These are phyloP conservation scores for Macrocybe sp. DNA, from an alignment of 1,284 basidiomycete species.

Conservation along the genomic window DNA sequence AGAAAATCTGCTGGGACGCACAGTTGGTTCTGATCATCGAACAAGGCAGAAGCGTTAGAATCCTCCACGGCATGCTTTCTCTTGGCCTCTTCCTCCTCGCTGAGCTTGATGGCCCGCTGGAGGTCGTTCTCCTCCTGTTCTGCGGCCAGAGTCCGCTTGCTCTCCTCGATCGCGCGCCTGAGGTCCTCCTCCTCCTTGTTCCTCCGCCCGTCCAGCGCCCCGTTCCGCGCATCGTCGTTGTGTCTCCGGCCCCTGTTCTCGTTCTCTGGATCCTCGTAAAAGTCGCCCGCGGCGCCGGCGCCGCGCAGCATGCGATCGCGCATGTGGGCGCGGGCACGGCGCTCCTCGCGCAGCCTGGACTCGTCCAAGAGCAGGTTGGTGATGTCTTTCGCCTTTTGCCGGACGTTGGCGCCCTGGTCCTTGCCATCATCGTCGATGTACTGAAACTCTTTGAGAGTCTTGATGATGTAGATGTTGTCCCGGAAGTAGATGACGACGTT, in stretches of 20 bases:
- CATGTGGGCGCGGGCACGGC: slow-evolving; percentile 85
- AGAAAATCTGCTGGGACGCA: slow-evolving; percentile 26
- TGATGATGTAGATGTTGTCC: slow-evolving; percentile 97
- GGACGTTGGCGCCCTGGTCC: slow-evolving; percentile 97
- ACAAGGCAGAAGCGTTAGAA: slow-evolving; percentile 72
- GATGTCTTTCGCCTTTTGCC: slow-evolving; percentile 99
- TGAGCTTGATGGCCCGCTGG: slow-evolving; percentile 72
- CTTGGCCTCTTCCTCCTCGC: slow-evolving; percentile 83
- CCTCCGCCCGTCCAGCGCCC: slow-evolving; percentile 34
- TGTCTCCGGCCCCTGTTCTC: slow-evolving; percentile 44
- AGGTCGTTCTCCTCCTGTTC: slow-evolving; percentile 87
- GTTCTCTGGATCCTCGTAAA: slow-evolving; percentile 36
- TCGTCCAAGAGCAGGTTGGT: slow-evolving; percentile 95
- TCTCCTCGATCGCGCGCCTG: slow-evolving; percentile 80
- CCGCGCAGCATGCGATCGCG: slow-evolving; percentile 88
- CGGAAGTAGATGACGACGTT: slow-evolving; percentile 99
- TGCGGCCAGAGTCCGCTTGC: slow-evolving; percentile 72
- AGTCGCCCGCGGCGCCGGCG: slow-evolving; percentile 38
- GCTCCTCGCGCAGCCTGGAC: slow-evolving; percentile 79
- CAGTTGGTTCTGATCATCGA: slow-evolving; percentile 82
- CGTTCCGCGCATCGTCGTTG: slow-evolving; percentile 12
- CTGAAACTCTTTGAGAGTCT: slow-evolving; percentile 99
- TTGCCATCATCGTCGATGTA: slow-evolving; percentile 94
- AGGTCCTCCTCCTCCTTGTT: slow-evolving; percentile 80
- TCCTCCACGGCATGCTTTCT: slow-evolving; percentile 69